Conservation (phyloP, 129 eudicot species). For the Silybum marianum region DNA sequence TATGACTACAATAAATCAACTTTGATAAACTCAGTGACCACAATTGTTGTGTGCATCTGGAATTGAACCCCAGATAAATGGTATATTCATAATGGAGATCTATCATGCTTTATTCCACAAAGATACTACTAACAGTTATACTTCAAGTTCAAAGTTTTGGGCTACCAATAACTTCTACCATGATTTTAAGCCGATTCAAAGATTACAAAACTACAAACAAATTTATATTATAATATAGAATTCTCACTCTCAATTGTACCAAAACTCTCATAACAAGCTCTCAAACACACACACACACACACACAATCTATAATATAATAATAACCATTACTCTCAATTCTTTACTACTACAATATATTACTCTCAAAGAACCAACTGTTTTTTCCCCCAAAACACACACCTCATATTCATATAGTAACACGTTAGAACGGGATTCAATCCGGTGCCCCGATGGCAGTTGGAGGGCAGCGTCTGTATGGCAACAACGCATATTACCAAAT, state of each 20-base stretch:
- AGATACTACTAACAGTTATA: neutral
- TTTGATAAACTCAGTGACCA: too few relatives aligned
- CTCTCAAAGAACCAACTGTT: constrained; percentile 43
- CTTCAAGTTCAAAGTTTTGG: neutral
- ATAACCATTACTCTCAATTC: constrained; percentile 23
- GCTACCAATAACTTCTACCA: neutral
- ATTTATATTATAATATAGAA: constrained; percentile 23
- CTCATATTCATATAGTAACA: constrained; percentile 59
- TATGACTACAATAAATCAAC: too few relatives aligned
- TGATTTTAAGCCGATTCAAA: neutral
- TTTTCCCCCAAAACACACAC: constrained; percentile 58
- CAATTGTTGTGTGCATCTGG: too few relatives aligned
- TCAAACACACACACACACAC: constrained; percentile 35
- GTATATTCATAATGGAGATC: too few relatives aligned
- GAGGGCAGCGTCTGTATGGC: constrained; percentile 48
- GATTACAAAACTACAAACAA: constrained; percentile 32
- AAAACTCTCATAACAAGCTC: constrained; percentile 46
- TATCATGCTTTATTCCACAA: neutral
- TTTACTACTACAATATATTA: constrained; percentile 33
- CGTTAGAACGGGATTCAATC: constrained; percentile 56
- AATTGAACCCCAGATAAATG: too few relatives aligned
- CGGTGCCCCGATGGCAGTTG: constrained; percentile 74
- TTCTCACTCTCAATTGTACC: constrained; percentile 36
- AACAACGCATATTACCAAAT: constrained; percentile 37
- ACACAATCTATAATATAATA: constrained; percentile 34